Evolutionary conservation across 345 rosid species (phyloP), one percentile per base, ranked within the genome.

Genomic region (Kernera saxatilis): DNA sequence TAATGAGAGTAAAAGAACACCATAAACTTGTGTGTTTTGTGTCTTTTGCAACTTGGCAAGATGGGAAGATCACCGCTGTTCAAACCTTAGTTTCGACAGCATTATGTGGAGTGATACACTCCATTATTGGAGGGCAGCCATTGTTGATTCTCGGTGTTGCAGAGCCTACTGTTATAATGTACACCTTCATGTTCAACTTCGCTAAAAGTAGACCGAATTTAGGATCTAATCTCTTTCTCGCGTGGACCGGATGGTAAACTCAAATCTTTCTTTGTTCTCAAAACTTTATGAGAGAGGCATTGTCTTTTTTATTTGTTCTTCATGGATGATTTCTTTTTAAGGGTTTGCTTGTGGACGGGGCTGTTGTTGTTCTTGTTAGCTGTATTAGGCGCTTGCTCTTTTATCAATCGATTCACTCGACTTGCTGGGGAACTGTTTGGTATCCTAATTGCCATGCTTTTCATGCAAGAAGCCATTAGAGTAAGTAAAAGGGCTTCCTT

Each of bases 281-380:
- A 6, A 43, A 23, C 37, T 60, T 51, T 9, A 40, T 59, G 43
- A 32, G 17, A 39, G 63, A 45, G 50, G 13, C n/a, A 51, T 69
- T 73, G 6, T 65, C 41, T 48, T 39, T 6, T 5, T 32, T 19
- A 14, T 43, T 0, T 32, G 13, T 14, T 36, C 11, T 66, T 30
- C 10, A 33, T 64, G 56, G 22, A 5, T 64, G 36, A 11, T 67
- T 52, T 37, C 19, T 67, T 41, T 56, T 39, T 29, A 83, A 93
- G 97, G 98, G 96, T 93, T 36, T 90, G 96, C 73, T 82, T 91
- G 77, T 93, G 98, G 98, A 90, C 98, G 25, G 97, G 92, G 29
- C 44, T 87, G 60, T 81, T 93, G 82, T 84, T 93, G 70, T 87
- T 93, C 86, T 78, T 91, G 67, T 77, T 93, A 76, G 96, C 97